Conservation (phyloP, 805 yeast species). For the Cyberlindnera xishuangbannaensis region DNA sequence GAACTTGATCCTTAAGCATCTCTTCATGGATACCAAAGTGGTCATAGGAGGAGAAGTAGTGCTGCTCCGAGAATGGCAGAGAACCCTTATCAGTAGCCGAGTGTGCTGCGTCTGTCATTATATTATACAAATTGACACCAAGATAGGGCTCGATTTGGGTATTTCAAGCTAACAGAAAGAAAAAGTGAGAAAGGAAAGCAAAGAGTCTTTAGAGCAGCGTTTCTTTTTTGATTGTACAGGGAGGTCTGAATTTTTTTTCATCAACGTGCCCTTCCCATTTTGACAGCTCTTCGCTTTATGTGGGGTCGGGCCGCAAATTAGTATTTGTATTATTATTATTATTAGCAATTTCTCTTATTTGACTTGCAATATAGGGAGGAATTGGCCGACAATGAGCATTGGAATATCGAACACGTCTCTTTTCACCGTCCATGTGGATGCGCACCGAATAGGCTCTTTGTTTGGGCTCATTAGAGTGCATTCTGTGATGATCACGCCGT, state of each 20-base stretch:
- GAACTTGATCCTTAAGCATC: slow-evolving; percentile 92
- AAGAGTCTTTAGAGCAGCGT: too few species aligned
- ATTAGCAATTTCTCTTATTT: too few species aligned
- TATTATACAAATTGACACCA: too few species aligned
- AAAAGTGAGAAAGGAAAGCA: too few species aligned
- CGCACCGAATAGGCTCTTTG: slow-evolving; percentile 47
- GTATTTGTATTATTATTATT: too few species aligned
- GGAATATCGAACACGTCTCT: slow-evolving; percentile 82
- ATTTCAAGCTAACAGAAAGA: too few species aligned
- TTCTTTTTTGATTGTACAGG: too few species aligned
- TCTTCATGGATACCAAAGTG: slow-evolving; percentile 98
- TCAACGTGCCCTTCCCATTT: too few species aligned
- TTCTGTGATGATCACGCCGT: slow-evolving; percentile 35
- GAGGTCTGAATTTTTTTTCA: too few species aligned
- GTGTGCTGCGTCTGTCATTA: slow-evolving; percentile 15
- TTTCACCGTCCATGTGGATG: slow-evolving; percentile 82
- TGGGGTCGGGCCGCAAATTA: too few species aligned
- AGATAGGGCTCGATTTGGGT: too few species aligned
- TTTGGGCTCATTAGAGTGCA: slow-evolving; percentile 34
- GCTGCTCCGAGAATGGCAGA: slow-evolving; percentile 78
- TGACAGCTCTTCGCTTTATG: too few species aligned
- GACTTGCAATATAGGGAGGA: slow-evolving; percentile 52
- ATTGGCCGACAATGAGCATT: slow-evolving; percentile 77
- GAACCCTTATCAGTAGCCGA: slow-evolving; percentile 64
- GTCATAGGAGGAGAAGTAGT: slow-evolving; percentile 91